Base-by-base conservation (phyloP, 2,329 filamentous ascomycete species). In the Aspergillus clavatus region DNA sequence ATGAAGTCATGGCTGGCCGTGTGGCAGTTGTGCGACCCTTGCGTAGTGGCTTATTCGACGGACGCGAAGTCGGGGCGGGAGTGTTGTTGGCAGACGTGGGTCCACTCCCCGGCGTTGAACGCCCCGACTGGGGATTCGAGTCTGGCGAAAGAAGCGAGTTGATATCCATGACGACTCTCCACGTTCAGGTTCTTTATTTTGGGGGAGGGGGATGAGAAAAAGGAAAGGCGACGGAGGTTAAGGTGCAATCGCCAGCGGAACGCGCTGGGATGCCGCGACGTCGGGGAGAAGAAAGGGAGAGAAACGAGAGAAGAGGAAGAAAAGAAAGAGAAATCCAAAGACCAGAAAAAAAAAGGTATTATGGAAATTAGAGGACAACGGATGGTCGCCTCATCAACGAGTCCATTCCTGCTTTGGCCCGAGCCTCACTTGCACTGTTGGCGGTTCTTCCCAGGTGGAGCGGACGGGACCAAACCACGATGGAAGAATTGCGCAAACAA, bases 61-160 rank as follows among this genome's bases (percentile, higher is more conserved):
- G 59, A 11, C 52, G 54, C 31, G 52, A 49, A 45, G 60, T 45
- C 11, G 60, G 45, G 37, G 49, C 42, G 21, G 58, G 50, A 43
- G 63, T 43, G 40, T 61, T 59, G n/a, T 56, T 52, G 14, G 40
- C 45, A n/a, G 65, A 54, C 3, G 59, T 48, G 42, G 60, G 54
- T 42, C 54, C 55, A 29, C 55, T 44, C 18, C 56, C 52, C 26
- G 61, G 58, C 23, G 63, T 61, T 11, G 67, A 62, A 48, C 58
- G 65, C 48, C 61, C 58, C 28, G 65, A 60, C 38, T 69, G 64
- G 12, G 65, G 58, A 52, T 69, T 65, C 31, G 66, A 64, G 46
- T 72, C 69, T 41, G 70, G 69, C 43, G 71, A 73, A 47, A 73
- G 67, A 27, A 73, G 65, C 19, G 67, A 71, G 55, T 67, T 72